Base-by-base conservation (phyloP, 1,139 yeast species). In the Kazachstania sp. region DNA sequence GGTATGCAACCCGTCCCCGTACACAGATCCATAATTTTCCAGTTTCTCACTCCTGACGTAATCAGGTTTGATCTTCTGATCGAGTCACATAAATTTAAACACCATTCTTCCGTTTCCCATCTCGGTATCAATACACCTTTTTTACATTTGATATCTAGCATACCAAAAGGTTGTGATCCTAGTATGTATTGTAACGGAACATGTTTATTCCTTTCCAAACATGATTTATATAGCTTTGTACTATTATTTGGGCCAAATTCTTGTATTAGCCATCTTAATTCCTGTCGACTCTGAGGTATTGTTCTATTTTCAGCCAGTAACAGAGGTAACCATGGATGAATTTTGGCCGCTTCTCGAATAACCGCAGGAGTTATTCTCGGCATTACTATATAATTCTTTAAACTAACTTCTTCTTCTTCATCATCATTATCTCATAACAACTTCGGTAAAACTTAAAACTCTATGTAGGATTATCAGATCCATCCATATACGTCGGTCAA, bases 31-130 rank as follows among this genome's bases (percentile, higher is more conserved):
- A 84, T 56, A 1, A 83, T 62, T 1, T 52, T 57, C 12, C 70
- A 39, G 16, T 37, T 45, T 12, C 50, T 35, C 16, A 6, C 35
- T 8, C 15, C 7, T 9, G 35, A 32, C 2, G 18, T 37, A 3
- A 9, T 36, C 8, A 45, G 2, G 28, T 39, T 23, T n/a, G 37
- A 2, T 36, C 36, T 20, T 3, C 18, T 19, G 3, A 44, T 35
- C 2, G 40, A 18, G 5, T 23, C 51, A 0, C 71, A 66, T 30
- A 86, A 59, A 48, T 71, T 71, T 31, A 67, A 35, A 7, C 77
- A 71, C 97, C 97, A 90, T 58, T 87, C 96, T 61, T 92, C 97
- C 0, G 98, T 92, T 60, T 92, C 98, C 85, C 95, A 82, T 44
- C 98, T 68, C 0, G 98, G 98, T 39, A 92, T 88, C 50, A 92